Percentiles rank a stretch among this genome's conserved stretches.
Conservation (phyloP, 108 stramenopile species). For the Craspedostauros australis region DNA sequence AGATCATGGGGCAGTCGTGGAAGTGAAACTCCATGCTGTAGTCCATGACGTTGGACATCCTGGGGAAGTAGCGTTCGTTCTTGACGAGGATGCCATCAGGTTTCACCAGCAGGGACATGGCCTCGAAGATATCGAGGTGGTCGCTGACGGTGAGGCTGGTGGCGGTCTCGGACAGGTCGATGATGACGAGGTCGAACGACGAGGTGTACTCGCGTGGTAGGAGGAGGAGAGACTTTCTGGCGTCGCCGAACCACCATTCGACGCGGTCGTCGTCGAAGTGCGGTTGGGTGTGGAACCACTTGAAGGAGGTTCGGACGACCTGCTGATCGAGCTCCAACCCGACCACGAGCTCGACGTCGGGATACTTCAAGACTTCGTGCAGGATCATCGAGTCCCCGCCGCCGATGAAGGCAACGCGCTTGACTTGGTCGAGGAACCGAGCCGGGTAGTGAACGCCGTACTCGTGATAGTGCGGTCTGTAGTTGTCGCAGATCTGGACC, state of each 20-base stretch:
- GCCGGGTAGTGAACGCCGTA: slow-evolving; percentile 62
- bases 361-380: slow-evolving; percentile 38
- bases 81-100: slow-evolving; percentile 71
- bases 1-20: slow-evolving; percentile 33
- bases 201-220: slow-evolving; percentile 26
- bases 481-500: slow-evolving; percentile 53
- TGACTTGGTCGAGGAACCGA: slow-evolving; percentile 44
- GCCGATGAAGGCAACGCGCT: slow-evolving; percentile 44
- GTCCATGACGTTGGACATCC: slow-evolving; percentile 6
- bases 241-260: slow-evolving; percentile 33
- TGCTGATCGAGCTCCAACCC: slow-evolving; percentile 37
- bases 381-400: slow-evolving; percentile 43
- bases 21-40: slow-evolving; percentile 9
- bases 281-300: slow-evolving; percentile 27
- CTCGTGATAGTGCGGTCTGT: slow-evolving; percentile 80
- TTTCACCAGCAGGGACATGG: slow-evolving; percentile 52
- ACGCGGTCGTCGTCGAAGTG: slow-evolving; percentile 37
- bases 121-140: slow-evolving; percentile 57
- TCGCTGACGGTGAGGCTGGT: slow-evolving; percentile 49
- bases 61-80: slow-evolving; percentile 34
- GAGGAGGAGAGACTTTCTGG: slow-evolving; percentile 4
- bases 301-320: slow-evolving; percentile 25
- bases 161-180: too few species aligned
- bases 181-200: slow-evolving; percentile 33
- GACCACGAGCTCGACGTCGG: slow-evolving; percentile 25